Evolutionary conservation across 2,329 filamentous ascomycete genomes (phyloP).

Genomic region (Alternaria viburni): DNA sequence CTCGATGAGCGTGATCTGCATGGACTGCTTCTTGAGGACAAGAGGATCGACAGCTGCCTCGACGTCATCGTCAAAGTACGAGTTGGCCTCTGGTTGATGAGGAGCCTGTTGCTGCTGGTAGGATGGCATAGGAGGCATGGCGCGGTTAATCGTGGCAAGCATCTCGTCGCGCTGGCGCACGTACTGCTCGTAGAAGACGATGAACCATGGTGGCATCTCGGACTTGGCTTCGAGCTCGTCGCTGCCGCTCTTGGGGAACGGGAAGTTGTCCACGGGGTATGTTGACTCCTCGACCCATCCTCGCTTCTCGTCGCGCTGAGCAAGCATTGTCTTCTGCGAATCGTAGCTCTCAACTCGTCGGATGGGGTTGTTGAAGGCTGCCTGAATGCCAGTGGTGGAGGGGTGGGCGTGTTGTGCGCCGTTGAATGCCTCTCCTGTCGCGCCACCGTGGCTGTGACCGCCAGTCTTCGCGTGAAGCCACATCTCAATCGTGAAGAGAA

Average conservation of each 20-base stretch:
- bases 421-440: conserved; percentile 53
- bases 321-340: conserved; percentile 43
- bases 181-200: conserved; percentile 69
- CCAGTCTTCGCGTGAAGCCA: conserved; percentile 66
- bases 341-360: conserved; percentile 43
- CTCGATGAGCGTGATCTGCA: conserved; percentile 57
- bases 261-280: conserved; percentile 38
- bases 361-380: conserved; percentile 40
- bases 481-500: conserved; percentile 68
- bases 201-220: conserved; percentile 67
- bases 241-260: conserved; percentile 36
- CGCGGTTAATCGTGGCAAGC: conserved; percentile 59
- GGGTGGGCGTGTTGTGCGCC: conserved; percentile 15
- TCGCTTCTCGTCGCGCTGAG: conserved; percentile 42
- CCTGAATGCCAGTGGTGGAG: conserved; percentile 31
- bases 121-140: conserved; percentile 39
- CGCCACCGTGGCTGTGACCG: conserved; percentile 65
- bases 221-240: conserved; percentile 41
- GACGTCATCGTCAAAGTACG: conserved; percentile 47
- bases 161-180: conserved; percentile 66
- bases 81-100: conserved; percentile 30
- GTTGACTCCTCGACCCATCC: conserved; percentile 39
- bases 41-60: conserved; percentile 47
- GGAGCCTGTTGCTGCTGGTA: conserved; percentile 36
- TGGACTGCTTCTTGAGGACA: conserved; percentile 47